Base-by-base conservation (phyloP, 164 flowering plant species). In the Nymphaea colorata region DNA sequence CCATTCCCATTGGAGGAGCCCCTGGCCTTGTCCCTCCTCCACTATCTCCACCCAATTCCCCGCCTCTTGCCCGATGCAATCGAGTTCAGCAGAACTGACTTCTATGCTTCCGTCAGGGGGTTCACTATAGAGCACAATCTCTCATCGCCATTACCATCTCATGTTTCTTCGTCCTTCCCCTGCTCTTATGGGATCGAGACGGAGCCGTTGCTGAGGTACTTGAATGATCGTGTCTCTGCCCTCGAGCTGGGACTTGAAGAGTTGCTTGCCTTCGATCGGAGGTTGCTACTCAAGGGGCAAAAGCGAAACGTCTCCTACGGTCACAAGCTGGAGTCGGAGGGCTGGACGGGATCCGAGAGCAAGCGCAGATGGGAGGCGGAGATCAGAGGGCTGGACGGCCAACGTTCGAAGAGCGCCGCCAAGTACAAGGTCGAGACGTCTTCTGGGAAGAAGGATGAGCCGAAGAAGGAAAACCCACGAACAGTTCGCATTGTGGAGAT, bases 291-390 rank as follows among this genome's bases (percentile, higher is more conserved):
- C 82, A 78, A 75, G 67, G 62, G 66, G 60, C 73, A 74, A 70
- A 44, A 67, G 41, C 53, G 73, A 63, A 0, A 51, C 15, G 57
- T 5, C 57, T 51, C 57, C 57, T 51, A 51, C 57, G 14, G 57
- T 15, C 14, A 51, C 10, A 82, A 82, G 8, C 18, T 73, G 3
- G 86, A 85, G 41, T 68, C 86, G 80, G 90, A 89, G 90, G 87
- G 90, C 71, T 80, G 16, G 57, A 5, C 59, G 74, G 68, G 14
- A 70, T 45, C 65, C 18, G 76, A 84, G 43, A 78, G 85, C 82
- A 89, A 79, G 76, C 87, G 82, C 76, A 84, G 79, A 60, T 89
- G 82, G 88, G 80, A 78, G 59, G 79, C 89, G 25, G 86, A 85
- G 85, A 69, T 83, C 42, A 80, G 85, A 60, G 85, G 82, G 14